These are phyloP conservation scores for Colletotrichum endophyticum DNA, from an alignment of 2,329 filamentous ascomycete genomes.

Conservation along the genomic window DNA sequence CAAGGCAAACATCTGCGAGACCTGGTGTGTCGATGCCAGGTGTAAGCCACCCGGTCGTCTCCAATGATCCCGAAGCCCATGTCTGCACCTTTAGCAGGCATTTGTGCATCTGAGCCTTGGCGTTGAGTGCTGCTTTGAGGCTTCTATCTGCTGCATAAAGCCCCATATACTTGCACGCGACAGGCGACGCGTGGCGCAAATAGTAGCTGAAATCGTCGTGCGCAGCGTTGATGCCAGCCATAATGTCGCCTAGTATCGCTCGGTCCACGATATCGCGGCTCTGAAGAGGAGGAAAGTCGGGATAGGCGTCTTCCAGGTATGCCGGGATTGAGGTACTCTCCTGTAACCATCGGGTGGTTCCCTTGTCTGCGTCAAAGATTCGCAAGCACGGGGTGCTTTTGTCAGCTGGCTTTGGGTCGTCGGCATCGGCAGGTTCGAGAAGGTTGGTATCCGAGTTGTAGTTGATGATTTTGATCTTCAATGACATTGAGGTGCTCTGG, in stretches of 20 bases:
- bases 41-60: conserved; percentile 24
- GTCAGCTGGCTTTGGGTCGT: conserved; percentile 23
- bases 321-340: conserved; percentile 23
- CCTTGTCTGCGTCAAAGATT: conserved; percentile 6
- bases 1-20: conserved; percentile 22
- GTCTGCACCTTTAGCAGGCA: conserved; percentile 18
- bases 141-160: conserved; percentile 21
- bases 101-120: conserved; percentile 3
- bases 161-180: conserved; percentile 7
- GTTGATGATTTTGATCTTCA: conserved; percentile 17
- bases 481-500: conserved; percentile 8
- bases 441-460: neutral
- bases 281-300: neutral
- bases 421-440: neutral
- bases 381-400: conserved; percentile 24
- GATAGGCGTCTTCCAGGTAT: conserved; percentile 23
- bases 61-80: conserved; percentile 11
- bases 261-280: neutral
- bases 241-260: conserved; percentile 17
- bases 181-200: conserved; percentile 19
- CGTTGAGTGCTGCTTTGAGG: conserved; percentile 13
- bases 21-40: conserved; percentile 23
- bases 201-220: conserved; percentile 13
- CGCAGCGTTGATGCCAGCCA: conserved; percentile 15
- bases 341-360: conserved; percentile 18